Evolutionary conservation across 495 filamentous ascomycete genomes (phyloP), one percentile per base, ranked within the genome.

Genomic region (Astrothelium subdiscretum): DNA sequence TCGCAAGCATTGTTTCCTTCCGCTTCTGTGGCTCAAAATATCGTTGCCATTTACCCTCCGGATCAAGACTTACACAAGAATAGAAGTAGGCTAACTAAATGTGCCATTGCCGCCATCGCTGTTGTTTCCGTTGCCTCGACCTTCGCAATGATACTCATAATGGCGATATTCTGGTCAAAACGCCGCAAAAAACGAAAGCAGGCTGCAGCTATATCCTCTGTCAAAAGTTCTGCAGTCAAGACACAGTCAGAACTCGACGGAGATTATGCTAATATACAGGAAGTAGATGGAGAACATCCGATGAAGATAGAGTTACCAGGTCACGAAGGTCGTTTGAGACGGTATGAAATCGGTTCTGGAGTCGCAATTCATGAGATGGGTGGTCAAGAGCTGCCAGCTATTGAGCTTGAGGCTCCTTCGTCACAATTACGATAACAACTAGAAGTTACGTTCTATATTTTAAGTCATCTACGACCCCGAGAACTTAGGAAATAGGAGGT

Each of bases 1-100:
- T 60, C 58, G 10, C 65, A 62, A 62, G 65, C 65, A n/a, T 20
- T 51, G 12, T 60, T 57, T 42, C 62, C 58, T 15, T 57, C 43
- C n/a, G 58, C 32, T 20, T 48, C 31, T 29, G 57, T 58, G 22
- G 12, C n/a, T n/a, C 52, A 42, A 31, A 24, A 62, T n/a, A 57
- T 65, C 59, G 11, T 24, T 24, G n/a, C 62, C 3, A n/a, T 59
- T 20, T 27, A 51, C 1, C 57, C 57, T 51, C 22, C 62, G n/a
- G 8, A 18, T 20, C 3, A 48, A 5, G n/a, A 48, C n/a, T 20
- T 22, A 20, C 10, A 22, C 8, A 20, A 22, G n/a, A 48, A 48
- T 3, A 18, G n/a, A 48, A 48, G 11, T 12, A 3, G 42, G n/a
- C n/a, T 48, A 3, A 48, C 6, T 48, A 48, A 20, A 48, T 5